Conservation (phyloP, 2,329 filamentous ascomycete species). For the Capronia epimyces region DNA sequence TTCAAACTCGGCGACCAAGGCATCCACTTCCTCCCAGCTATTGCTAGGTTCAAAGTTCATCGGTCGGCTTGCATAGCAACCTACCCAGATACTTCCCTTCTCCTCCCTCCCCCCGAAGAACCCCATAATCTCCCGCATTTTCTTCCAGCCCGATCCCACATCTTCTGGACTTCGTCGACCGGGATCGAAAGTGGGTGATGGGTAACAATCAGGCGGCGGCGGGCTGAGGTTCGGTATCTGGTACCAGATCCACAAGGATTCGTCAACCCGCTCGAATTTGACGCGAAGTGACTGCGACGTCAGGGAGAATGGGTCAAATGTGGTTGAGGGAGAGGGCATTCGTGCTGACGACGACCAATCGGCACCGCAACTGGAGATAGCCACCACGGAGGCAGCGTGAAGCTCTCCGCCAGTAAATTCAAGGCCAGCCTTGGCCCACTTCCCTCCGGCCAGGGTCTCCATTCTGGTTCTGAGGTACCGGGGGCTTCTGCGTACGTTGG, state of each 20-base stretch:
- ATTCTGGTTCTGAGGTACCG: constrained; percentile 10
- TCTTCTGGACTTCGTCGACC: constrained; percentile 34
- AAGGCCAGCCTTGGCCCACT: constrained; percentile 58
- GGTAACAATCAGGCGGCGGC: constrained; percentile 13
- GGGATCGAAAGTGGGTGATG: constrained; percentile 2
- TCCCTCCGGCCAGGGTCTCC: constrained; percentile 37
- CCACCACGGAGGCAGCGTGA: constrained; percentile 53
- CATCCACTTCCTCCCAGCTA: constrained; percentile 32
- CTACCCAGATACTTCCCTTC: constrained; percentile 51
- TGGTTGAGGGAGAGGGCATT: constrained; percentile 14
- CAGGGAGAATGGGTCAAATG: constrained; percentile 19
- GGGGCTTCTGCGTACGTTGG: constrained; percentile 26
- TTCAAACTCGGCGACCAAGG: constrained; percentile 47
- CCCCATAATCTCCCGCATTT: constrained; percentile 56
- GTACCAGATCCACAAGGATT: constrained; percentile 55
- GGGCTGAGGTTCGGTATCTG: constrained; percentile 38
- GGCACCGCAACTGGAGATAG: constrained; percentile 50
- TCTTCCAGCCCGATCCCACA: constrained; percentile 50
- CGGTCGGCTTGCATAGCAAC: constrained; percentile 55
- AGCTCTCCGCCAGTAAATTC: constrained; percentile 52
- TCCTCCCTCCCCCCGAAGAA: constrained; percentile 58
- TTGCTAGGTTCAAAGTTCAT: constrained; percentile 32
- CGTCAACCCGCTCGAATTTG: constrained; percentile 53
- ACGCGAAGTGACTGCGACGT: constrained; percentile 41
- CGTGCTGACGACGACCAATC: constrained; percentile 46